Evolutionary conservation across 1,139 yeast species (phyloP).

Genomic region (Nakaseomyces nivariensis): DNA sequence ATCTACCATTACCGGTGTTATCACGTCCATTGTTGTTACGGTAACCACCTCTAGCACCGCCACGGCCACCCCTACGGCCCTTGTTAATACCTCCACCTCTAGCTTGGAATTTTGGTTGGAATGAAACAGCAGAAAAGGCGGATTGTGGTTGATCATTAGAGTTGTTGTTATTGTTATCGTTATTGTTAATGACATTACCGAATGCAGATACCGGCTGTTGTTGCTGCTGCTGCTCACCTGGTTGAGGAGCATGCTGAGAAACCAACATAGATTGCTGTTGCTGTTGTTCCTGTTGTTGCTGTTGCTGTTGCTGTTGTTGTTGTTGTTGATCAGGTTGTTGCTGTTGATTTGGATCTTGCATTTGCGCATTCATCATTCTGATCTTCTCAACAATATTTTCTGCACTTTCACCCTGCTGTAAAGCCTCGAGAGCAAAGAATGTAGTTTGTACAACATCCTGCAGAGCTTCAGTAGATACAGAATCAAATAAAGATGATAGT

Average conservation of each 20-base stretch:
- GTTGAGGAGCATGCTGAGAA: conserved; percentile 7
- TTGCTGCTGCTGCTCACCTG: background rate
- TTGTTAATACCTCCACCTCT: conserved; percentile 18
- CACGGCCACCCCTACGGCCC: conserved; percentile 20
- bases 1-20: conserved; percentile 24
- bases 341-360: conserved; percentile 3
- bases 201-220: conserved; percentile 21
- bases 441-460: conserved; percentile 38
- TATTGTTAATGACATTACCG: conserved; percentile 17
- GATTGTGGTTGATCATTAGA: conserved; percentile 6
- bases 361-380: conserved; percentile 14
- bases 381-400: conserved; percentile 26
- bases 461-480: conserved; percentile 41
- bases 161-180: conserved; percentile 3
- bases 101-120: conserved; percentile 16
- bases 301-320: conserved; percentile 11
- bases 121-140: conserved; percentile 8
- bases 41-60: conserved; percentile 17
- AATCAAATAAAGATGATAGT: conserved; percentile 55
- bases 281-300: conserved; percentile 11
- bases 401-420: conserved; percentile 30
- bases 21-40: conserved; percentile 12
- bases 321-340: conserved; percentile 15
- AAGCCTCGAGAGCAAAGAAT: conserved; percentile 44
- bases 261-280: conserved; percentile 7